Evolutionary conservation across 768 basidiomycete genomes (phyloP), one percentile per base, ranked within the genome.

Genomic region (Termitomyces eurrhizus): DNA sequence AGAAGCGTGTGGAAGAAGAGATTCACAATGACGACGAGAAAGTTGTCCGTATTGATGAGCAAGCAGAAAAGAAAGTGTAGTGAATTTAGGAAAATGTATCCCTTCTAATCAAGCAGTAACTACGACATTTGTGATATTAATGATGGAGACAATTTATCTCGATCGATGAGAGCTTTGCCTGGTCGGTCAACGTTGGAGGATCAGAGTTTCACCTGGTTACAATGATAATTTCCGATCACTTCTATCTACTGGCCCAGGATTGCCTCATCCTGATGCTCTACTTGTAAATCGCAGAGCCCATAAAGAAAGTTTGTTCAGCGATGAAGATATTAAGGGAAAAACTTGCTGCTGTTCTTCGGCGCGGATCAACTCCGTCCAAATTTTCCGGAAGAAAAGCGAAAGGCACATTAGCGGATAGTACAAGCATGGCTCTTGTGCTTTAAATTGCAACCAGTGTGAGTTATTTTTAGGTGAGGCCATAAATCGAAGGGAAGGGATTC

Each of bases 1-100:
- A 73, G 64, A 72, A 73, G 56, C 76, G 77, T 26, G 74, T 80
- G 11, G 75, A 76, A 62, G 68, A 75, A 50, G 77, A 78, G 59
- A 72, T 81, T 24, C 65, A 68, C 4, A 29, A 44, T 44, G 42
- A 44, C 8, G n/a, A 21, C 14, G n/a, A 44, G 42, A 44, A 44
- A 44, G 42, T 0, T 44, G n/a, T 44, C 42, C 42, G n/a, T 2
- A n/a, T 44, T n/a, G n/a, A 44, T 21, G 42, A 42, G n/a, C 42
- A 9, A 13, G n/a, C 42, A 42, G 42, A 44, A 44, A 44, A n/a
- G n/a, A 44, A 44, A 44, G 42, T 44, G n/a, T 44, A 44, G 42
- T n/a, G n/a, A 44, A 9, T 44, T 42, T 9, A 44, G 2, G 42
- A 44, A 4, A 4, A n/a, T 44, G 18, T 21, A 11, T 21, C 8